A percentile compares a stretch with the other conserved stretches of the same genome.
Conservation (phyloP, 352 stramenopile species). For the Phytophthora citrophthora region DNA sequence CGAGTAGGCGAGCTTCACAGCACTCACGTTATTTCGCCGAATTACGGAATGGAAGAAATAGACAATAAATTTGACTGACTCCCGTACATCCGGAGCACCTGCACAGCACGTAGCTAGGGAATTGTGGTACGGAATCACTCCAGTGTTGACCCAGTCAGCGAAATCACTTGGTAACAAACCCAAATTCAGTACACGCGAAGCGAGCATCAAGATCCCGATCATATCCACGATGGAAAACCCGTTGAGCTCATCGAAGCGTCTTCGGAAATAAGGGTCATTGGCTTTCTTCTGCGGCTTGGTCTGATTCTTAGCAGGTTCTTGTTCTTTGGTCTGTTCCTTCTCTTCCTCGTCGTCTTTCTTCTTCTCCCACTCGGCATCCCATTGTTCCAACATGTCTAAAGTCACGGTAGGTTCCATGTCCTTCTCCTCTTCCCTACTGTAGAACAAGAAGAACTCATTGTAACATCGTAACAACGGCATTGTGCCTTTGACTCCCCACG, state of each 20-base stretch:
- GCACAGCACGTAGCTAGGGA: constrained; percentile 54
- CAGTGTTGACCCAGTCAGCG: constrained; percentile 60
- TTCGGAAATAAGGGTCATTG: not conserved
- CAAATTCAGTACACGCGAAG: constrained; percentile 68
- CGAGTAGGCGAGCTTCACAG: constrained; percentile 51
- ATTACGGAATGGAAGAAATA: constrained; percentile 71
- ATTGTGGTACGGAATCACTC: constrained; percentile 73
- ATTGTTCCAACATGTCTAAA: constrained; percentile 72
- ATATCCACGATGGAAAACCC: constrained; percentile 67
- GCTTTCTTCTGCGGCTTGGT: not conserved
- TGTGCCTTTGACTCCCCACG: constrained; percentile 64
- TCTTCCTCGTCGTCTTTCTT: constrained; percentile 21
- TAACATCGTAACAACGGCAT: constrained; percentile 73
- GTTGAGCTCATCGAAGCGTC: constrained; percentile 36
- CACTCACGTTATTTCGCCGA: constrained; percentile 40
- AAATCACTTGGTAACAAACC: constrained; percentile 70
- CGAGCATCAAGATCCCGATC: constrained; percentile 65
- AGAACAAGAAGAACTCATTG: constrained; percentile 68
- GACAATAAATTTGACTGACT: constrained; percentile 50
- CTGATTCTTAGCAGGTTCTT: not conserved
- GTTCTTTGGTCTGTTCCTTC: not conserved
- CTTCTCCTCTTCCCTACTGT: constrained; percentile 35
- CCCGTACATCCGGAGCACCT: constrained; percentile 46
- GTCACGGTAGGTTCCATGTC: constrained; percentile 60
- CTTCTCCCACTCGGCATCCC: constrained; percentile 57